Percentiles rank a stretch among this genome's conserved stretches.
phyloP scores from a whole-genome alignment of 805 yeast genomes.

The Maudiozyma serrabonitensis region DNA sequence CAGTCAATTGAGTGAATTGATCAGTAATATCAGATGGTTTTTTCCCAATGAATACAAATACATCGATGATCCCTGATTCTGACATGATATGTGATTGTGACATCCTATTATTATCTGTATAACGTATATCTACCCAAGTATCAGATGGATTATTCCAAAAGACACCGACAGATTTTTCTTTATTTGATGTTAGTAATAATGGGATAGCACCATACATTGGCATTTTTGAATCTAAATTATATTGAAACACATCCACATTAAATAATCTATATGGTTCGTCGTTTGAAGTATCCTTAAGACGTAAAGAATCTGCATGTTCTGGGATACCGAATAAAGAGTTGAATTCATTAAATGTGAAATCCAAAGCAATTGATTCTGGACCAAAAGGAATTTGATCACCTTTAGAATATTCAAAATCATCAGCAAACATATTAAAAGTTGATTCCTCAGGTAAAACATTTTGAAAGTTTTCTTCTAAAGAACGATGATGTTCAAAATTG shows the following conservation, averaged over 20 bases:
- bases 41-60: slow-evolving; percentile 54
- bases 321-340: slow-evolving; percentile 85
- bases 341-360: slow-evolving; percentile 54
- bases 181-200: slow-evolving; percentile 58
- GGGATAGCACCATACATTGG: slow-evolving; percentile 97
- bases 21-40: slow-evolving; percentile 47
- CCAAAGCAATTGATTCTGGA: slow-evolving; percentile 84
- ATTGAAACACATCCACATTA: slow-evolving; percentile 94
- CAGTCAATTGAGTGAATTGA: slow-evolving; percentile 62
- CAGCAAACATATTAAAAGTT: slow-evolving; percentile 57
- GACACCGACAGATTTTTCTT: slow-evolving; percentile 54
- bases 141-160: slow-evolving; percentile 94
- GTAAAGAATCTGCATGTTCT: slow-evolving; percentile 81
- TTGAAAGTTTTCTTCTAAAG: slow-evolving; percentile 32
- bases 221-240: slow-evolving; percentile 68
- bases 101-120: slow-evolving; percentile 7
- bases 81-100: slow-evolving; percentile 84
- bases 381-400: slow-evolving; percentile 65
- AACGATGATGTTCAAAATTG: slow-evolving; percentile 76
- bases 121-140: slow-evolving; percentile 67
- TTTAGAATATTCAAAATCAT: slow-evolving; percentile 57
- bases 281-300: slow-evolving; percentile 56
- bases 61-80: slow-evolving; percentile 76
- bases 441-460: slow-evolving; percentile 51
- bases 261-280: slow-evolving; percentile 74